Conservation (phyloP, 2,329 filamentous ascomycete species). For the Hymenoscyphus infarciens region DNA sequence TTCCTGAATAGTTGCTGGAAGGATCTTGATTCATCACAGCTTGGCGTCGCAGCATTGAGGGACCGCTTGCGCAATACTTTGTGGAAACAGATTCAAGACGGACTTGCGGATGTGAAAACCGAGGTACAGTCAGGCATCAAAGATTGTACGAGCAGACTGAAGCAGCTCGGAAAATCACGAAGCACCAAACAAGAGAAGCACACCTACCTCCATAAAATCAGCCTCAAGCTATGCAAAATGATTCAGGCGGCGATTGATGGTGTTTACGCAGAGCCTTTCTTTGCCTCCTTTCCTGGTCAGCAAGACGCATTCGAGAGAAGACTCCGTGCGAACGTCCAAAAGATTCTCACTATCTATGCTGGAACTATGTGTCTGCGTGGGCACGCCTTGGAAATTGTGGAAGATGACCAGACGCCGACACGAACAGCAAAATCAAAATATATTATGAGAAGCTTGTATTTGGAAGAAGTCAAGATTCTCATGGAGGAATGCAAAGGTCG, state of each 20-base stretch:
- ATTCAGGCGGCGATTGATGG: not conserved
- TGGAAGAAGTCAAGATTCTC: not conserved
- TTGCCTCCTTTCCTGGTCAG: not conserved
- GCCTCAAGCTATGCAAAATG: not conserved
- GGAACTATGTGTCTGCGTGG: not conserved
- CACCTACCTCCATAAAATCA: not conserved
- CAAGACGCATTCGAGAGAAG: not conserved
- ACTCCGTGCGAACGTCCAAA: not conserved
- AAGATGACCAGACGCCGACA: not conserved
- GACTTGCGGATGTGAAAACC: slow-evolving; percentile 23
- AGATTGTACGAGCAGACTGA: not conserved
- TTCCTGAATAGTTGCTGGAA: slow-evolving; percentile 32
- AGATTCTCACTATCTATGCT: not conserved
- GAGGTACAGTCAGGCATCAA: not conserved
- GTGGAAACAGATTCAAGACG: slow-evolving; percentile 35
- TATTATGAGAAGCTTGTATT: not conserved
- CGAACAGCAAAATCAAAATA: not conserved
- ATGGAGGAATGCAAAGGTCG: not conserved
- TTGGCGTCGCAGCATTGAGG: slow-evolving; percentile 31
- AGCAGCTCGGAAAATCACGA: not conserved
- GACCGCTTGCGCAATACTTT: slow-evolving; percentile 28
- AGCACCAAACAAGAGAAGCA: not conserved
- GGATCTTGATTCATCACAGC: slow-evolving; percentile 13
- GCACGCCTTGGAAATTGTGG: not conserved
- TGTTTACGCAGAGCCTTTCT: not conserved